These are phyloP conservation scores for Torulaspora franciscae DNA, from an alignment of 805 yeast species.

Conservation along the genomic window DNA sequence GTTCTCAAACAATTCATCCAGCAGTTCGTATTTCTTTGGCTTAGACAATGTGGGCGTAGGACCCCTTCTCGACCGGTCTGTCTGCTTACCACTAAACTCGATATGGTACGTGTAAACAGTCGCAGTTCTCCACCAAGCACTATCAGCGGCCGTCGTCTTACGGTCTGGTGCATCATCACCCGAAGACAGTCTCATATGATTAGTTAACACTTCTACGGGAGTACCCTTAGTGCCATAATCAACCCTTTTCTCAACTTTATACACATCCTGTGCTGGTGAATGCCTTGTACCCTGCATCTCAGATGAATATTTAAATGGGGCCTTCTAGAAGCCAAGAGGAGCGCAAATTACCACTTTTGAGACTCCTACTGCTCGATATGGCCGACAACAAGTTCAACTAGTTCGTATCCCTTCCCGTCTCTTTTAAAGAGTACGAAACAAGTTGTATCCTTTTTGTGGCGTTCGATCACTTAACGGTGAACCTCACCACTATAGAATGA, in stretches of 20 bases:
- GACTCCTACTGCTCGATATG: too few species aligned
- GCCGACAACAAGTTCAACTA: too few species aligned
- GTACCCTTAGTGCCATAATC: slow-evolving; percentile 28
- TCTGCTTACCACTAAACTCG: slow-evolving; percentile 11
- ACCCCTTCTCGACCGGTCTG: neutral
- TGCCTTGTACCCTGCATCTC: neutral
- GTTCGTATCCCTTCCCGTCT: too few species aligned
- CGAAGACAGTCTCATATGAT: slow-evolving; percentile 15
- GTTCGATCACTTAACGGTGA: too few species aligned
- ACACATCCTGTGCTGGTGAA: slow-evolving; percentile 1
- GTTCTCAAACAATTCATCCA: slow-evolving; percentile 21
- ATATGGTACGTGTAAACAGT: slow-evolving; percentile 21
- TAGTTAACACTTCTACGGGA: slow-evolving; percentile 22
- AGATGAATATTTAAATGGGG: neutral
- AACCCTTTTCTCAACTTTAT: slow-evolving; percentile 14
- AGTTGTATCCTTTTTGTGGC: too few species aligned
- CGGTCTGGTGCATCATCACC: slow-evolving; percentile 15
- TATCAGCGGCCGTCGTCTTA: neutral
- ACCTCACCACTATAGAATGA: too few species aligned
- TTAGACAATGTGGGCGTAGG: slow-evolving; percentile 18
- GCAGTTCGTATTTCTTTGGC: slow-evolving; percentile 19
- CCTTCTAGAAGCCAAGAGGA: too few species aligned
- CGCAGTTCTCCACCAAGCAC: slow-evolving; percentile 22
- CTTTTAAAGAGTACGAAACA: too few species aligned
- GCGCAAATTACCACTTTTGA: too few species aligned